A percentile compares a stretch with the other conserved stretches of the same genome.
Conservation (phyloP, 352 stramenopile genomes). For the Globisporangium camurandrum region DNA sequence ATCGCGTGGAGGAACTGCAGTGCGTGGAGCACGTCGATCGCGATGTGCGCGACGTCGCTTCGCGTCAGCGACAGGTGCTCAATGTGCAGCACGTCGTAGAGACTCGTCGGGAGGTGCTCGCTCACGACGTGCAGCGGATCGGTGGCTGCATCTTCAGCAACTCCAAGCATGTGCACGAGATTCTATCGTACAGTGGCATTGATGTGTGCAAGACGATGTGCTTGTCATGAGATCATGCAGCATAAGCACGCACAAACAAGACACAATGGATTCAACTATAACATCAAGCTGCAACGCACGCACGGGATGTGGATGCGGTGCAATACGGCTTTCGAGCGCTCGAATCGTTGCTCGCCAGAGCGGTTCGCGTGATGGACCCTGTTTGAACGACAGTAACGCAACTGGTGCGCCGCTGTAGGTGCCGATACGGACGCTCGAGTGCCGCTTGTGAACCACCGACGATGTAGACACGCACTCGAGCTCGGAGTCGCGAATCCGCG, state of each 20-base stretch:
- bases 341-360: slow-evolving; percentile 26
- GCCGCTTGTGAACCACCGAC: slow-evolving; percentile 13
- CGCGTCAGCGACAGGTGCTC: slow-evolving; percentile 28
- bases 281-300: not conserved
- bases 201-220: no score
- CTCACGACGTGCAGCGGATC: slow-evolving; percentile 24
- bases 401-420: slow-evolving; percentile 18
- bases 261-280: not conserved
- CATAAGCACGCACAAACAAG: not conserved
- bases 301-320: slow-evolving; percentile 32
- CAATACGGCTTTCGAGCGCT: slow-evolving; percentile 20
- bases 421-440: slow-evolving; percentile 28
- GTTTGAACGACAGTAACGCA: slow-evolving; percentile 28
- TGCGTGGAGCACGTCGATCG: slow-evolving; percentile 26
- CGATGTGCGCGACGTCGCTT: slow-evolving; percentile 38
- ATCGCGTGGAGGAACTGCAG: slow-evolving; percentile 37
- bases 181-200: slow-evolving; percentile 14
- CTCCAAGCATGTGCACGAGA: slow-evolving; percentile 34
- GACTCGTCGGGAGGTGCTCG: slow-evolving; percentile 31
- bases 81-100: slow-evolving; percentile 49
- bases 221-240: not conserved
- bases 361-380: slow-evolving; percentile 20
- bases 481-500: slow-evolving; percentile 6
- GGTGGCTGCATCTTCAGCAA: slow-evolving; percentile 13
- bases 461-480: slow-evolving; percentile 12